These are phyloP conservation scores for Neurospora hispaniola DNA, from an alignment of 495 filamentous ascomycete genomes.

Conservation along the genomic window DNA sequence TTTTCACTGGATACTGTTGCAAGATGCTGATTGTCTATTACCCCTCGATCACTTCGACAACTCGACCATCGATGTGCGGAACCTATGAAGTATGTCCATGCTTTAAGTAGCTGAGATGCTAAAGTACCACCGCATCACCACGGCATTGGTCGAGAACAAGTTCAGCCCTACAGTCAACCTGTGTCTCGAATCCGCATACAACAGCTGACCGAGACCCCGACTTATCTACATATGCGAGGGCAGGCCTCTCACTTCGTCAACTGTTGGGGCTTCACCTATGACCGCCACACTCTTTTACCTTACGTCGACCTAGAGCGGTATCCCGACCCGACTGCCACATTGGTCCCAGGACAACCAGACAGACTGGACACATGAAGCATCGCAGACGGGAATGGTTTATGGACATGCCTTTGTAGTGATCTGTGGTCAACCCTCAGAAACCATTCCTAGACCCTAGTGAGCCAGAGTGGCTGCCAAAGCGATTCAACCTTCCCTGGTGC, in stretches of 20 bases:
- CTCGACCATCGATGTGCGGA: neutral
- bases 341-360: conserved; percentile 16
- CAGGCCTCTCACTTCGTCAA: neutral
- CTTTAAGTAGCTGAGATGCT: neutral
- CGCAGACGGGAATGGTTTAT: conserved; percentile 16
- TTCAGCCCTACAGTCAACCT: neutral
- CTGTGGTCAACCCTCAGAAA: neutral
- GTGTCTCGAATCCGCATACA: neutral
- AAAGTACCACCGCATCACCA: neutral
- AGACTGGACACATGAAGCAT: conserved; percentile 13
- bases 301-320: neutral
- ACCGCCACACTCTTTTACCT: neutral
- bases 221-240: neutral
- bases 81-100: neutral
- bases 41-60: neutral
- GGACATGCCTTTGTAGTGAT: conserved; percentile 16
- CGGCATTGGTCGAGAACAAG: neutral
- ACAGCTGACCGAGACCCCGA: neutral
- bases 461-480: neutral
- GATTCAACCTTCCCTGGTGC: neutral
- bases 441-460: neutral
- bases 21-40: neutral
- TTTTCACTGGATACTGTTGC: neutral
- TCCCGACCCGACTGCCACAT: neutral
- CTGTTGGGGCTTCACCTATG: neutral